phyloP scores from a whole-genome alignment of 2,329 filamentous ascomycete species.

The Scorias spongiosa region DNA sequence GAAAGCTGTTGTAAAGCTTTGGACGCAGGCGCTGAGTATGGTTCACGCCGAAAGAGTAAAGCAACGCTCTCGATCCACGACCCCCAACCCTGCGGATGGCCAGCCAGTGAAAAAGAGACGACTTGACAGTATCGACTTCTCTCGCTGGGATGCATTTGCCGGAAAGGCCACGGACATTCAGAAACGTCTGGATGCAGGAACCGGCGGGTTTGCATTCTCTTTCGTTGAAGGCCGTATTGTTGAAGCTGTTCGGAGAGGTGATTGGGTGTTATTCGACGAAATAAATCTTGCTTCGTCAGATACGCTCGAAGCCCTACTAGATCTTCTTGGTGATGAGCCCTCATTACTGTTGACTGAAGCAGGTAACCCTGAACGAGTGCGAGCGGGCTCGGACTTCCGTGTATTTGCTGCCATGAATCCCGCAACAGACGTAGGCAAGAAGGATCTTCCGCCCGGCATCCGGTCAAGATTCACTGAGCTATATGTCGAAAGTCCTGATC shows the following conservation, averaged over 20 bases:
- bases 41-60: conserved; percentile 42
- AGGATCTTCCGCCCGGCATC: conserved; percentile 77
- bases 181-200: conserved; percentile 57
- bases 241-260: conserved; percentile 86
- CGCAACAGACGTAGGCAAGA: conserved; percentile 91
- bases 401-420: conserved; percentile 99
- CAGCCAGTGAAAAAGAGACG: conserved; percentile 56
- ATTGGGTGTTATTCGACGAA: conserved; percentile 94
- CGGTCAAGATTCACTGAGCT: conserved; percentile 90
- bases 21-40: conserved; percentile 80
- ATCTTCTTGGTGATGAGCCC: conserved; percentile 60
- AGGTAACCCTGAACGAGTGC: conserved; percentile 77
- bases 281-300: conserved; percentile 93
- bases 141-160: conserved; percentile 70
- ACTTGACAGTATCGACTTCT: conserved; percentile 33
- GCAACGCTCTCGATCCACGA: conserved; percentile 2
- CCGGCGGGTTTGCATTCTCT: conserved; percentile 73
- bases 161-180: conserved; percentile 63
- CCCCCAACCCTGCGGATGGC: conserved; percentile 32
- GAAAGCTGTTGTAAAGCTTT: conserved; percentile 70
- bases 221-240: conserved; percentile 95
- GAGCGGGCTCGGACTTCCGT: conserved; percentile 81
- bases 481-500: conserved; percentile 83
- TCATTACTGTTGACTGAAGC: conserved; percentile 86
- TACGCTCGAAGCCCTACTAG: conserved; percentile 83